phyloP scores from a whole-genome alignment of 495 filamentous ascomycete genomes.

The Trichocladium uniseriatum region DNA sequence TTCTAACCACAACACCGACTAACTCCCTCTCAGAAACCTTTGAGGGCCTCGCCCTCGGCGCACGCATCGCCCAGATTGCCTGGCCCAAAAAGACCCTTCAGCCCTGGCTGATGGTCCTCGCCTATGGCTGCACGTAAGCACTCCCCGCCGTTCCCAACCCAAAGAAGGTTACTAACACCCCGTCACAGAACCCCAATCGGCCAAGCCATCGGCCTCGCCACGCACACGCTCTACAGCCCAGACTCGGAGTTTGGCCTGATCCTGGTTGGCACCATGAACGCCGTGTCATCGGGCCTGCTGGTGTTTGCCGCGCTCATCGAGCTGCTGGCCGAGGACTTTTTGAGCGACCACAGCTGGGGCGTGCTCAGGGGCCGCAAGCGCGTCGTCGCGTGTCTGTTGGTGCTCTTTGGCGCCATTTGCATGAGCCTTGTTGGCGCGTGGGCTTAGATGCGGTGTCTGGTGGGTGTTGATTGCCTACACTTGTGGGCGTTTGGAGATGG shows the following conservation, averaged over 20 bases:
- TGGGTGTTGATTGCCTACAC: background rate
- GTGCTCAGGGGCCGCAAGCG: slow-evolving; percentile 59
- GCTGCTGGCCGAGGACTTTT: slow-evolving; percentile 82
- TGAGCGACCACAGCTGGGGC: slow-evolving; percentile 79
- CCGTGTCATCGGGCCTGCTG: slow-evolving; percentile 71
- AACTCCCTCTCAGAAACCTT: slow-evolving; percentile 40
- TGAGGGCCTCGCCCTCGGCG: slow-evolving; percentile 66
- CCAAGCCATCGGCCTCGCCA: slow-evolving; percentile 77
- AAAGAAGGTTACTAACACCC: too few relatives aligned
- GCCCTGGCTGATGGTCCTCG: slow-evolving; percentile 89
- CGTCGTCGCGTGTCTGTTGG: slow-evolving; percentile 63
- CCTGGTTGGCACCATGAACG: slow-evolving; percentile 88
- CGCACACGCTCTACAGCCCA: slow-evolving; percentile 78
- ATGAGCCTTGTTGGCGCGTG: slow-evolving; percentile 91
- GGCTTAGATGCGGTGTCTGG: slow-evolving; percentile 41
- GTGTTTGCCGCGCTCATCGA: slow-evolving; percentile 87
- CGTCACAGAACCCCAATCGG: slow-evolving; percentile 71
- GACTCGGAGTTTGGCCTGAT: slow-evolving; percentile 68
- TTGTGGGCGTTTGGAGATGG: too few relatives aligned
- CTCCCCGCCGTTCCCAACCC: too few relatives aligned
- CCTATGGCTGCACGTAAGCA: slow-evolving; percentile 58
- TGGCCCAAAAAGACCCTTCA: slow-evolving; percentile 42
- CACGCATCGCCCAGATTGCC: slow-evolving; percentile 54
- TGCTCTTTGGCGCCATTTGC: slow-evolving; percentile 62
- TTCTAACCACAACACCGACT: background rate